Conservation (phyloP, 495 filamentous ascomycete species). For the Poronia punctata region DNA sequence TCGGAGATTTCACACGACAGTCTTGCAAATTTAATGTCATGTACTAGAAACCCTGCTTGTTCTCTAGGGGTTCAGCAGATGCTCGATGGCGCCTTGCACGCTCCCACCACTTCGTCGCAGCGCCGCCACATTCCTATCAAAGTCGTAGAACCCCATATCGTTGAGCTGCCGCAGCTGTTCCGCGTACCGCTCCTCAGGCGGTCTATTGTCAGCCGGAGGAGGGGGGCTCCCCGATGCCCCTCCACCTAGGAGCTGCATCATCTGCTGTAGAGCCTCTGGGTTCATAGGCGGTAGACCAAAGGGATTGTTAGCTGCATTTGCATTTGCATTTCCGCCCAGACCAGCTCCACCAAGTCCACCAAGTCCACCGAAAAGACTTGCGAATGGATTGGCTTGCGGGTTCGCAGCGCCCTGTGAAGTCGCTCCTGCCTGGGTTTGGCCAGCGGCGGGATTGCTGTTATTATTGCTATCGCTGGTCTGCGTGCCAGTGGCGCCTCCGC, state of each 20-base stretch:
- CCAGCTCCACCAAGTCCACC: too few relatives aligned
- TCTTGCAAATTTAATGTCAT: not conserved
- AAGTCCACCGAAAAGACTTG: slow-evolving; percentile 31
- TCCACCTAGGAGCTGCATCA: slow-evolving; percentile 31
- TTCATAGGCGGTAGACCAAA: slow-evolving; percentile 13
- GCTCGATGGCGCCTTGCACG: slow-evolving; percentile 91
- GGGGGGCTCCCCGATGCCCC: slow-evolving; percentile 32
- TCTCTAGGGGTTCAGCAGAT: slow-evolving; percentile 43
- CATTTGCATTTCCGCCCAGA: slow-evolving; percentile 11
- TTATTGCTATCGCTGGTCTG: slow-evolving; percentile 7
- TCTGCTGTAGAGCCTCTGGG: slow-evolving; percentile 41
- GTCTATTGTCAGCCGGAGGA: slow-evolving; percentile 66
- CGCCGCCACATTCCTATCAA: slow-evolving; percentile 85
- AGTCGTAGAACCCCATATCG: slow-evolving; percentile 98
- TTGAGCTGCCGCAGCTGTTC: slow-evolving; percentile 89
- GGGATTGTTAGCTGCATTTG: slow-evolving; percentile 4
- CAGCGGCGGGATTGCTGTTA: slow-evolving; percentile 10
- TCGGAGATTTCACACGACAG: too few relatives aligned
- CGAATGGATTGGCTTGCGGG: slow-evolving; percentile 34
- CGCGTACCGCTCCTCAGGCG: slow-evolving; percentile 89
- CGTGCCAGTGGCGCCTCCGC: slow-evolving; percentile 8
- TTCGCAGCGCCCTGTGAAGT: slow-evolving; percentile 11
- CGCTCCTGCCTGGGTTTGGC: slow-evolving; percentile 17
- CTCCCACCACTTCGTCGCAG: slow-evolving; percentile 85
- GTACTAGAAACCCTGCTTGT: not conserved